Conservation (phyloP, 73 alveolate genomes). For the Symbiodinium pilosum region DNA sequence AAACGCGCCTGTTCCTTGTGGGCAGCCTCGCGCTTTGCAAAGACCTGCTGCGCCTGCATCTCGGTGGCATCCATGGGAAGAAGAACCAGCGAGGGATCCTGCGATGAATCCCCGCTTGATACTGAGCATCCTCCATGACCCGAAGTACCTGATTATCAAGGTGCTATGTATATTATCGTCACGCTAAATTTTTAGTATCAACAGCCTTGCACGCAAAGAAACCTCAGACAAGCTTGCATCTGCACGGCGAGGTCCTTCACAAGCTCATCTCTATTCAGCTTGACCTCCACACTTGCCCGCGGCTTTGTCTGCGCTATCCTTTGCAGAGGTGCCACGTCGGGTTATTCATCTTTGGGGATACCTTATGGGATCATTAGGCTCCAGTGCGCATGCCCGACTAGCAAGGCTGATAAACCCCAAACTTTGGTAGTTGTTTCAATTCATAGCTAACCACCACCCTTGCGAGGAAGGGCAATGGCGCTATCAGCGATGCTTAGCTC, state of each 20-base stretch:
- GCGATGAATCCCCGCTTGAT: background rate
- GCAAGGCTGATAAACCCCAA: no score
- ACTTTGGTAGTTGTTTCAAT: no score
- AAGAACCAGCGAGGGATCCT: slow-evolving; percentile 63
- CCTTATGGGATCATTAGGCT: no score
- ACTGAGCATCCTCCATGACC: background rate
- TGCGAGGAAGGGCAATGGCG: no score
- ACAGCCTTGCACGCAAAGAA: no score
- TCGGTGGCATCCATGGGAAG: slow-evolving; percentile 55
- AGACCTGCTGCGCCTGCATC: slow-evolving; percentile 24
- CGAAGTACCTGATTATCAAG: background rate
- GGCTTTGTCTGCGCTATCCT: slow-evolving; percentile 63
- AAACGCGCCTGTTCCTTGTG: slow-evolving; percentile 40
- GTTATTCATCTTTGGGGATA: no score
- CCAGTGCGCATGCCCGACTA: no score
- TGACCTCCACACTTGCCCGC: slow-evolving; percentile 35
- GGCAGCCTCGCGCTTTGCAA: slow-evolving; percentile 73
- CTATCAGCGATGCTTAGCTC: no score
- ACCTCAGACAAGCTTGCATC: no score
- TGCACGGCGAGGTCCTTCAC: slow-evolving; percentile 25
- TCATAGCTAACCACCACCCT: no score
- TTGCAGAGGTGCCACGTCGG: no score
- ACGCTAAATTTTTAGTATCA: no score
- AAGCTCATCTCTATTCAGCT: slow-evolving; percentile 76
- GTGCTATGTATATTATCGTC: background rate